phyloP scores from a whole-genome alignment of 768 basidiomycete species.

The Trametes villosa region DNA sequence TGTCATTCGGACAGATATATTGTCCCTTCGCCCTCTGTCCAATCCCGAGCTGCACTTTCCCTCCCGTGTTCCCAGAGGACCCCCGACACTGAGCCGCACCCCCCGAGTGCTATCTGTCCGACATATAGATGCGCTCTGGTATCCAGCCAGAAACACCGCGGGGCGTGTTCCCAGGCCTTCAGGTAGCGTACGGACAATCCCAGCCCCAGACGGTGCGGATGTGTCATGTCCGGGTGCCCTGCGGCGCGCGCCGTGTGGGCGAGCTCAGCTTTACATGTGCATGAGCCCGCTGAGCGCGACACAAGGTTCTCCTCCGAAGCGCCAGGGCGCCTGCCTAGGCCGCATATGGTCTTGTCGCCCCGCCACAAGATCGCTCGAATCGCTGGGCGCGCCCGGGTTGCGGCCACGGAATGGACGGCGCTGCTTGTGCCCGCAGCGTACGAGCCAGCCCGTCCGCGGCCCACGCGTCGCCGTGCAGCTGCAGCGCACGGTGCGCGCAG shows the following conservation, averaged over 20 bases:
- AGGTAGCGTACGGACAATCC: not conserved
- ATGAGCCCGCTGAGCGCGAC: not conserved
- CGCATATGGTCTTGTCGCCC: conserved; percentile 2
- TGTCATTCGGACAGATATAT: conserved; percentile 6
- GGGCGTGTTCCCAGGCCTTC: not conserved
- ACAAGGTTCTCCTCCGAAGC: conserved; percentile 5
- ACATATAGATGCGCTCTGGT: too few species aligned
- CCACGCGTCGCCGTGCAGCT: not conserved
- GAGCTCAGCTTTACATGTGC: not conserved
- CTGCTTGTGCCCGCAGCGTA: not conserved
- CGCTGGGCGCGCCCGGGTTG: not conserved
- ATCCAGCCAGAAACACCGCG: not conserved
- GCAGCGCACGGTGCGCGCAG: not conserved
- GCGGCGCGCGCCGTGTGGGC: not conserved
- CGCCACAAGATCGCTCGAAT: conserved; percentile 14
- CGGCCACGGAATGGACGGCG: not conserved
- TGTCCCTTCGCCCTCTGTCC: not conserved
- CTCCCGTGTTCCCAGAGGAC: not conserved
- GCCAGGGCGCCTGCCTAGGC: not conserved
- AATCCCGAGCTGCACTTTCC: conserved; percentile 10
- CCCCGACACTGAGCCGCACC: not conserved
- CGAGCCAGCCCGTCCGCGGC: not conserved
- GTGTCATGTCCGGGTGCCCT: not conserved
- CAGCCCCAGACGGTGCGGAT: not conserved
- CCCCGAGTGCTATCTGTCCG: not conserved